A percentile compares a stretch with the other conserved stretches of the same genome.
Evolutionary conservation across 73 alveolate species (phyloP).

Genomic region (Breviolum minutum): DNA sequence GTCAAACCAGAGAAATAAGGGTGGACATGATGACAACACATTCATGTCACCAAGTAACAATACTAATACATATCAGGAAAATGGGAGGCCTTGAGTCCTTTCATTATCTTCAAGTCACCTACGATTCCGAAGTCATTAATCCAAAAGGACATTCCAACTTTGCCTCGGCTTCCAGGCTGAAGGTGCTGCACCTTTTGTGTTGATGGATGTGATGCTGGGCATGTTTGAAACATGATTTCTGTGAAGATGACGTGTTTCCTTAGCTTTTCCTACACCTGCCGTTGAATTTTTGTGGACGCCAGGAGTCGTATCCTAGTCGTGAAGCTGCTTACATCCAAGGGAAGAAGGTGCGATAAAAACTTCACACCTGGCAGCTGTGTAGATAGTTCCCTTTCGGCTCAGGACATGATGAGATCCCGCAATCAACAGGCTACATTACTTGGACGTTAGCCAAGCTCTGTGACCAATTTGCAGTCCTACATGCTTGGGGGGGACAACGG

Average conservation of each 20-base stretch:
- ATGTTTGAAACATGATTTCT: neutral
- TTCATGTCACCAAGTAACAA: too few relatives aligned
- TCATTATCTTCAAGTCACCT: too few relatives aligned
- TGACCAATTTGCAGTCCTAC: too few relatives aligned
- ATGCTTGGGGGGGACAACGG: neutral
- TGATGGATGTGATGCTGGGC: constrained; percentile 41
- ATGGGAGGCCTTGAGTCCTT: too few relatives aligned
- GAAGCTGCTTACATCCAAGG: constrained; percentile 30
- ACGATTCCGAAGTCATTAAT: too few relatives aligned
- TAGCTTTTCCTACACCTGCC: too few relatives aligned
- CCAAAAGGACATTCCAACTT: too few relatives aligned
- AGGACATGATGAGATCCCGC: constrained; percentile 89
- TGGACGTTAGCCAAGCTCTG: neutral
- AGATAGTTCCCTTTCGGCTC: neutral
- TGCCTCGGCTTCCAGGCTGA: constrained; percentile 36
- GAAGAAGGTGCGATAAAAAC: constrained; percentile 22
- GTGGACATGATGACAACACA: too few relatives aligned
- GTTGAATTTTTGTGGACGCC: neutral
- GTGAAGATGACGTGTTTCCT: neutral
- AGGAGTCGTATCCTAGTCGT: constrained; percentile 48
- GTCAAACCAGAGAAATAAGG: too few relatives aligned
- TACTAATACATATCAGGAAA: too few relatives aligned
- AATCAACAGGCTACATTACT: constrained; percentile 59
- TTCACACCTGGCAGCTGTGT: neutral
- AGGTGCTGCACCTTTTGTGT: constrained; percentile 25